Conservation (phyloP, 2,329 filamentous ascomycete species). For the Pseudonectria foliicola region DNA sequence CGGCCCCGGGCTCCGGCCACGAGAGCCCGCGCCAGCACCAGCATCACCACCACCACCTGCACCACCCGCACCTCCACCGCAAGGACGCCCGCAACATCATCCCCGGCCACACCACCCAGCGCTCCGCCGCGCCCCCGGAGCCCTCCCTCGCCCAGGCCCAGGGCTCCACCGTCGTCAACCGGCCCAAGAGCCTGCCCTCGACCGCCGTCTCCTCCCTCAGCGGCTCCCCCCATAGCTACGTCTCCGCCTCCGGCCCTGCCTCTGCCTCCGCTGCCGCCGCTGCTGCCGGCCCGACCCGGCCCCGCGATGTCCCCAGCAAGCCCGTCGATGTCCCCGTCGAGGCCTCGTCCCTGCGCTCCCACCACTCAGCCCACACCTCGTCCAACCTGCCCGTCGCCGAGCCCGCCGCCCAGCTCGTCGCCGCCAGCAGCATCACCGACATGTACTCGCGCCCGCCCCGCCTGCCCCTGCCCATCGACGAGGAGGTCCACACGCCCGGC, state of each 20-base stretch:
- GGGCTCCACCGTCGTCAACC: conserved; percentile 45
- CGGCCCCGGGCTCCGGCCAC: conserved; percentile 19
- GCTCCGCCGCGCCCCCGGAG: conserved; percentile 54
- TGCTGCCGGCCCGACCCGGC: conserved; percentile 15
- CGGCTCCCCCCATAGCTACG: conserved; percentile 37
- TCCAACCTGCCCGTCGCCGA: conserved; percentile 24
- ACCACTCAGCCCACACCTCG: conserved; percentile 28
- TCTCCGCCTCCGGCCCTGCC: conserved; percentile 17
- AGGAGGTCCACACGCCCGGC: conserved; percentile 81
- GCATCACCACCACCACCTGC: conserved; percentile 38
- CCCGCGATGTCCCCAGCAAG: conserved; percentile 38
- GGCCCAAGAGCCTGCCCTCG: conserved; percentile 39
- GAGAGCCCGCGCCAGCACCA: conserved; percentile 26
- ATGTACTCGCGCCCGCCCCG: conserved; percentile 73
- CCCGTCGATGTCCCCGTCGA: conserved; percentile 51
- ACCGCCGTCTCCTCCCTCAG: conserved; percentile 43
- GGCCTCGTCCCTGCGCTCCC: conserved; percentile 29
- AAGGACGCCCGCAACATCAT: conserved; percentile 42
- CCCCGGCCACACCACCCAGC: conserved; percentile 47
- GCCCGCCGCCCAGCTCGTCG: conserved; percentile 33
- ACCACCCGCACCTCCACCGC: conserved; percentile 39
- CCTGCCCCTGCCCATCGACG: conserved; percentile 85
- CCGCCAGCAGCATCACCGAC: conserved; percentile 53
- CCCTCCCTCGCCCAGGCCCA: conserved; percentile 54
- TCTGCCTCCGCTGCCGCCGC: conserved; percentile 6